Evolutionary conservation across 331 rosid species (phyloP), one percentile per base, ranked within the genome.

Genomic region (Quercus phellos): DNA sequence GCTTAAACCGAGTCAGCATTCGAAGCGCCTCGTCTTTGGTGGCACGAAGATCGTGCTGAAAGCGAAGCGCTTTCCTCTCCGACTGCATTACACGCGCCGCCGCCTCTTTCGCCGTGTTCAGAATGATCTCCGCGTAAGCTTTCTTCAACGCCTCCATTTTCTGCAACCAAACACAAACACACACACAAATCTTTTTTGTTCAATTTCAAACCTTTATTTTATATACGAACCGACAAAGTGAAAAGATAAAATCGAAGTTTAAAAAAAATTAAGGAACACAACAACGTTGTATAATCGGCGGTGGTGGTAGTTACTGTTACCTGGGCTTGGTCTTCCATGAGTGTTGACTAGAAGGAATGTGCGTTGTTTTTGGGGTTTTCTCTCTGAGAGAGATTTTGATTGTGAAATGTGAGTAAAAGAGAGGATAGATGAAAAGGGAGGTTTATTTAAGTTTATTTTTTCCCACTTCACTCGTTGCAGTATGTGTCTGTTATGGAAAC

Each of bases 41-140:
- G 1, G 79, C 53, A 35, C 54, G 72, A 16, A 93, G 90, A 77
- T 93, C 92, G 56, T 56, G 85, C 72, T 75, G 89, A 77, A 74
- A 83, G 53, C 82, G 78, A 63, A 85, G 70, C 59, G 93, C 86
- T 68, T 85, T 91, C 54, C 80, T 21, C 84, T 93, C 96, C 18
- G 98, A 86, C 26, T 70, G 89, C 98, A 90, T 85, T 54, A 91
- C 84, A 74, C 96, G 74, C 38, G 82, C 88, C 59, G 98, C 98
- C 54, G 96, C 93, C 73, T 93, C 98, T 68, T 90, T 91, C 64
- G 89, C 91, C 32, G 98, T 89, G 84, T 93, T 93, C 69, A 93
- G 85, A 74, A 90, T 90, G 38, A 93, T 87, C 0, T 89, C 94
- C 29, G 96, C 98, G 63, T 88, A 93, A 3, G 93, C 96, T 82